Conservation (phyloP, 2,329 filamentous ascomycete genomes). For the Alternaria brassicae region DNA sequence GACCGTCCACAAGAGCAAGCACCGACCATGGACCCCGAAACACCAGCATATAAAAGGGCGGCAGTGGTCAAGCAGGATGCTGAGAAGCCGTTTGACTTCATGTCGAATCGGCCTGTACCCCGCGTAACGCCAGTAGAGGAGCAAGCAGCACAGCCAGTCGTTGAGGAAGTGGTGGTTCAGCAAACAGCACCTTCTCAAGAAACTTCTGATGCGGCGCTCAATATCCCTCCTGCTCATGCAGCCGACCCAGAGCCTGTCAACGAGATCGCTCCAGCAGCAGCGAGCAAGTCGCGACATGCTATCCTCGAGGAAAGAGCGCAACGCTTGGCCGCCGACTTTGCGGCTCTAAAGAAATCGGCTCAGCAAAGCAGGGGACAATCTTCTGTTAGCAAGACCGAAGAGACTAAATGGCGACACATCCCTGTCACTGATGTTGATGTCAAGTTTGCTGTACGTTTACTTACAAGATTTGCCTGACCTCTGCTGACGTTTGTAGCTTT, state of each 20-base stretch:
- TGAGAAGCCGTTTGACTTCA: conserved; percentile 46
- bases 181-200: not conserved
- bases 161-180: conserved; percentile 14
- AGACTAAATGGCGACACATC: conserved; percentile 37
- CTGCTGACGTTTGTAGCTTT: conserved; percentile 63
- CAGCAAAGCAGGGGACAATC: conserved; percentile 17
- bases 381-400: conserved; percentile 13
- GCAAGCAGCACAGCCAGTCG: conserved; percentile 51
- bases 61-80: conserved; percentile 39
- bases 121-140: conserved; percentile 31
- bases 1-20: conserved; percentile 16
- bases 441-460: conserved; percentile 47
- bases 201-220: not conserved
- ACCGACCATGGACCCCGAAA: conserved; percentile 39
- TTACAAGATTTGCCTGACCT: too few relatives aligned
- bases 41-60: conserved; percentile 32
- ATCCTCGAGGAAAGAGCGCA: conserved; percentile 27
- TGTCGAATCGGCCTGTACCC: conserved; percentile 46
- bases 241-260: conserved; percentile 8
- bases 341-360: conserved; percentile 20
- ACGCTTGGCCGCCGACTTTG: conserved; percentile 21
- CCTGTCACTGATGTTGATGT: conserved; percentile 36
- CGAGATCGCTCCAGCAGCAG: conserved; percentile 5
- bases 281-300: conserved; percentile 15
- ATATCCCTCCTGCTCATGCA: not conserved